phyloP scores from a whole-genome alignment of 73 alveolate genomes.

The Tetrahymena thermophila region DNA sequence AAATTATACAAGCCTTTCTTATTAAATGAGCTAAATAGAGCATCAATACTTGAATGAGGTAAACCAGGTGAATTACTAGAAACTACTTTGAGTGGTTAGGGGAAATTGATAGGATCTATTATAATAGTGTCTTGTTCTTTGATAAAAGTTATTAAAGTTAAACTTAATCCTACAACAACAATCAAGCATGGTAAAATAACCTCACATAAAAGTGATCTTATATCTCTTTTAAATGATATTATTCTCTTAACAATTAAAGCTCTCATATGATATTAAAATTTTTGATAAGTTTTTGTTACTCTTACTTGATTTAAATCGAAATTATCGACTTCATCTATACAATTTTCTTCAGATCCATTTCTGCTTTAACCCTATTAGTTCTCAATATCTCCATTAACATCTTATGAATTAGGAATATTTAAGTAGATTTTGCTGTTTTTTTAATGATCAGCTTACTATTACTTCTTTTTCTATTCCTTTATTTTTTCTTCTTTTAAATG shows the following conservation, averaged over 20 bases:
- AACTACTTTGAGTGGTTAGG: too few species aligned
- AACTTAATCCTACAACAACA: conserved; percentile 55
- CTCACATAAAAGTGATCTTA: conserved; percentile 52
- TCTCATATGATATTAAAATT: conserved; percentile 43
- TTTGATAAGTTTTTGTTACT: conserved; percentile 26
- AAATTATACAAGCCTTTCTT: too few species aligned
- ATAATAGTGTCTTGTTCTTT: not conserved
- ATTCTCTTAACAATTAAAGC: conserved; percentile 58
- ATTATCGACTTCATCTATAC: conserved; percentile 36
- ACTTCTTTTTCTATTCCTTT: not conserved
- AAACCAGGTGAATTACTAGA: too few species aligned
- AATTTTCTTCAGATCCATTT: not conserved
- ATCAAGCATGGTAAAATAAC: conserved; percentile 57
- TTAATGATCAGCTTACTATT: too few species aligned
- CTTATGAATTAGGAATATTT: too few species aligned
- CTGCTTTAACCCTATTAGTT: not conserved
- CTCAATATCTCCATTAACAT: too few species aligned
- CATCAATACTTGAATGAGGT: too few species aligned
- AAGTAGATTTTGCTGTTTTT: too few species aligned
- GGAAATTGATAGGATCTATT: not conserved
- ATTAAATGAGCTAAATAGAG: too few species aligned
- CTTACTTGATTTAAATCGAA: conserved; percentile 47
- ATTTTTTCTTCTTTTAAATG: conserved; percentile 62
- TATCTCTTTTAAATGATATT: conserved; percentile 43
- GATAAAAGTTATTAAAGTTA: conserved; percentile 15